Conservation (phyloP, 2,329 filamentous ascomycete species). For the Fusarium subtropicale region DNA sequence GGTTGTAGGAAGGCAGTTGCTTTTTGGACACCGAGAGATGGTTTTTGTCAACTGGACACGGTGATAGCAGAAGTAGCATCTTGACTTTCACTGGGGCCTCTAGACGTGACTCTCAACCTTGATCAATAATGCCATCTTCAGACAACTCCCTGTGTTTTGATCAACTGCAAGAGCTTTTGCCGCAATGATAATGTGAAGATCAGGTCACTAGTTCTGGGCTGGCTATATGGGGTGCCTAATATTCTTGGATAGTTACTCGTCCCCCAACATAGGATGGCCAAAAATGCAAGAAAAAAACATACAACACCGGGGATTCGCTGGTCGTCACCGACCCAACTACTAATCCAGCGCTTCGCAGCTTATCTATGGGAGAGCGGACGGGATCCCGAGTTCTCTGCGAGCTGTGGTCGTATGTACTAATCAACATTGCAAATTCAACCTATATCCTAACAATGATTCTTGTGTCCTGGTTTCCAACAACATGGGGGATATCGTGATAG, state of each 20-base stretch:
- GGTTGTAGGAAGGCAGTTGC: neutral
- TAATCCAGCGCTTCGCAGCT: conserved; percentile 5
- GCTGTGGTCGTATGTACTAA: conserved; percentile 21
- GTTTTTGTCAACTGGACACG: neutral
- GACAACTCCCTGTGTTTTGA: no score
- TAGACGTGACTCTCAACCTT: neutral
- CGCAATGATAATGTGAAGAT: no score
- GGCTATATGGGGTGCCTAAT: neutral
- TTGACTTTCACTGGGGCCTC: neutral
- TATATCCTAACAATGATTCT: neutral
- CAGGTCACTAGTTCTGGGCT: neutral
- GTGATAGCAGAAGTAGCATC: no score
- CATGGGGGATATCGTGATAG: no score
- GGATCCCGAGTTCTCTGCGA: conserved; percentile 19
- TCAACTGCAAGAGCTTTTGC: neutral
- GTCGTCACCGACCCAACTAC: conserved; percentile 4
- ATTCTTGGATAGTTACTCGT: neutral
- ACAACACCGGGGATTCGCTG: conserved; percentile 21
- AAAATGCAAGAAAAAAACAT: neutral
- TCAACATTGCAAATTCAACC: accelerated
- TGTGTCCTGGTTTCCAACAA: neutral
- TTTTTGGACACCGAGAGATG: neutral
- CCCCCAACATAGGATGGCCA: neutral
- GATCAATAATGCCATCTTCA: no score
- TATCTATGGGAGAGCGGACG: conserved; percentile 17